Evolutionary conservation across 768 basidiomycete species (phyloP).

Genomic region (Naganishia onofrii): DNA sequence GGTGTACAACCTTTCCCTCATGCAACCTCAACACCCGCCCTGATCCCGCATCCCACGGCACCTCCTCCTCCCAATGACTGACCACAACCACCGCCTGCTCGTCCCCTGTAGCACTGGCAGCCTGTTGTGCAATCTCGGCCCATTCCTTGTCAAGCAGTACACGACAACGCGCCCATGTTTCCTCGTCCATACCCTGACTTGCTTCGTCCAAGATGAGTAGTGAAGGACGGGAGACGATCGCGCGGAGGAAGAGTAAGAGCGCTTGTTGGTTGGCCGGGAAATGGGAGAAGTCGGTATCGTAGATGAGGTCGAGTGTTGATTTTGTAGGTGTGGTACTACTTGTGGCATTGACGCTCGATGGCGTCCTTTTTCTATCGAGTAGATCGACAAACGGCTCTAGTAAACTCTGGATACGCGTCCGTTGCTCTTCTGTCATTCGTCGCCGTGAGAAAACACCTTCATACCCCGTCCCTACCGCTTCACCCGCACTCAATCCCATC

Average conservation of each 20-base stretch:
- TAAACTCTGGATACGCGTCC: constrained; percentile 60
- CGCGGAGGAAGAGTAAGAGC: constrained; percentile 77
- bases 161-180: constrained; percentile 67
- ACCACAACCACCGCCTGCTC: constrained; percentile 77
- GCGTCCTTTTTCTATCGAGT: constrained; percentile 3
- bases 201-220: constrained; percentile 86
- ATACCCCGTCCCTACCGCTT: constrained; percentile 83
- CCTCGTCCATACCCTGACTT: constrained; percentile 86
- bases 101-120: constrained; percentile 16
- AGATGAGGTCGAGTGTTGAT: constrained; percentile 48
- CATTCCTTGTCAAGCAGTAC: constrained; percentile 61
- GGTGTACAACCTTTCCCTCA: constrained; percentile 16
- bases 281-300: constrained; percentile 58
- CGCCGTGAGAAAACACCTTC: constrained; percentile 72
- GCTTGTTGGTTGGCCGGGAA: constrained; percentile 74
- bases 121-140: constrained; percentile 30
- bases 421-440: constrained; percentile 55
- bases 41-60: constrained; percentile 4
- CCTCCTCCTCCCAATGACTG: constrained; percentile 67
- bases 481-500: constrained; percentile 65
- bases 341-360: background rate
- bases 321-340: background rate
- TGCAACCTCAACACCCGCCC: constrained; percentile 14
- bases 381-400: constrained; percentile 59
- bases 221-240: constrained; percentile 70